phyloP scores from a whole-genome alignment of 306 rosid genomes.

The Sindora glabra region DNA sequence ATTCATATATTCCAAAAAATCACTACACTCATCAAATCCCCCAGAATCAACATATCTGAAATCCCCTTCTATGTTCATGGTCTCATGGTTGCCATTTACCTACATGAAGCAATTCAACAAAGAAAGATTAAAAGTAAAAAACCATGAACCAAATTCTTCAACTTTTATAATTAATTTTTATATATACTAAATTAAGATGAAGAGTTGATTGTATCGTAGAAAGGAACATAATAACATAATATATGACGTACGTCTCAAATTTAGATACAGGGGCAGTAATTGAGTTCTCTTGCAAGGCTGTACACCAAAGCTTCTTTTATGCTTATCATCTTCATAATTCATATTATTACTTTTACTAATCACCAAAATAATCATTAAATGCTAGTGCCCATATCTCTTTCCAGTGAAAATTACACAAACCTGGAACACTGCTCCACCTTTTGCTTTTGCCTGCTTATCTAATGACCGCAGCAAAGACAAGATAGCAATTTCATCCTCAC shows the following conservation, averaged over 20 bases:
- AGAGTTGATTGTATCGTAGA: too few relatives aligned
- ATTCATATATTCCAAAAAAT: constrained; percentile 68
- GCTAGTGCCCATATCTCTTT: neutral
- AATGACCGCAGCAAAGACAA: constrained; percentile 77
- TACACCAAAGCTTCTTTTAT: too few relatives aligned
- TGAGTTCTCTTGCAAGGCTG: neutral
- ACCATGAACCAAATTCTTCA: neutral
- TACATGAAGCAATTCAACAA: constrained; percentile 20
- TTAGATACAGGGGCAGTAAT: neutral
- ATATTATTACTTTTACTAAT: too few relatives aligned
- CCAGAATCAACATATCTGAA: constrained; percentile 73
- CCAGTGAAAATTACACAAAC: constrained; percentile 33
- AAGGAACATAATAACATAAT: too few relatives aligned
- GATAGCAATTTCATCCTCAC: constrained; percentile 93
- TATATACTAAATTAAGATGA: too few relatives aligned
- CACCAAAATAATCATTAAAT: too few relatives aligned
- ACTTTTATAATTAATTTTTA: neutral
- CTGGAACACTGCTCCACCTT: constrained; percentile 97
- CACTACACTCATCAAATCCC: constrained; percentile 73
- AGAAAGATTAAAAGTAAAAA: neutral
- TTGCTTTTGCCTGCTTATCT: constrained; percentile 70
- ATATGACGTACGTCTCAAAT: too few relatives aligned
- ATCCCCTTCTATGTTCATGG: constrained; percentile 96
- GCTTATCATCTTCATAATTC: too few relatives aligned
- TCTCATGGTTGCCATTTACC: constrained; percentile 93